Conservation (phyloP, 2,329 filamentous ascomycete species). For the Phyllosticta citrichinensis region DNA sequence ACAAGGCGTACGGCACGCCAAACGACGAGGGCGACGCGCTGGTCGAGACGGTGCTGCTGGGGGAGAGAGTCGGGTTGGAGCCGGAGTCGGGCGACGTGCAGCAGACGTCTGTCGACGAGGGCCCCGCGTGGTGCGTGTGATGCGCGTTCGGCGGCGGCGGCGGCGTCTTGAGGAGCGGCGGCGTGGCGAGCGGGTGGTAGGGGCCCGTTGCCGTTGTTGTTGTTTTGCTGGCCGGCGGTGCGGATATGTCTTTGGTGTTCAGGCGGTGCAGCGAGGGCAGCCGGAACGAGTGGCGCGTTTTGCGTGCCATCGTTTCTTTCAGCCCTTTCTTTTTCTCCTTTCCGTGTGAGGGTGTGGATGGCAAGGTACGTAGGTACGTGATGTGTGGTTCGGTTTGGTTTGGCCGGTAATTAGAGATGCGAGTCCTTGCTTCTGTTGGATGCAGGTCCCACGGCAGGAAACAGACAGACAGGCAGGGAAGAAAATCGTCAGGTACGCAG, state of each 20-base stretch:
- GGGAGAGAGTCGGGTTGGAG: constrained; percentile 20
- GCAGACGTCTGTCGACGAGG: not conserved
- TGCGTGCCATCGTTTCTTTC: not conserved
- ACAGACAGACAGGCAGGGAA: too few species aligned
- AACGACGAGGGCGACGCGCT: constrained; percentile 20
- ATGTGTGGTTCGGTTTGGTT: not conserved
- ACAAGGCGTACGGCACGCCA: not conserved
- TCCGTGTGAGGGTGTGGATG: not conserved
- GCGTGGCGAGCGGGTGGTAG: constrained; percentile 5
- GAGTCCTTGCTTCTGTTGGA: too few species aligned
- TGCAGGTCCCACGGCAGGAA: too few species aligned
- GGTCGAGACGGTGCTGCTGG: constrained; percentile 13
- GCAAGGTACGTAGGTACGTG: not conserved
- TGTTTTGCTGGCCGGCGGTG: not conserved
- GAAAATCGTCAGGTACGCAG: too few species aligned
- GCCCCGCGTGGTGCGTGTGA: not conserved
- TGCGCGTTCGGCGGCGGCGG: constrained; percentile 15
- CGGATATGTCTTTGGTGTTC: constrained; percentile 8
- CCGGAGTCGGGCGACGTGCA: constrained; percentile 13
- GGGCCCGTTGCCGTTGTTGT: not conserved
- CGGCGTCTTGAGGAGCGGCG: constrained; percentile 11
- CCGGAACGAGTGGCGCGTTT: constrained; percentile 2
- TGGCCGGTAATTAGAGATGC: too few species aligned
- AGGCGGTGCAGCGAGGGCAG: constrained; percentile 9
- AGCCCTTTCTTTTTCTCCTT: too few species aligned